Evolutionary conservation across 1,284 basidiomycete genomes (phyloP), one percentile per base, ranked within the genome.

Genomic region (Ganoderma leucocontextum): DNA sequence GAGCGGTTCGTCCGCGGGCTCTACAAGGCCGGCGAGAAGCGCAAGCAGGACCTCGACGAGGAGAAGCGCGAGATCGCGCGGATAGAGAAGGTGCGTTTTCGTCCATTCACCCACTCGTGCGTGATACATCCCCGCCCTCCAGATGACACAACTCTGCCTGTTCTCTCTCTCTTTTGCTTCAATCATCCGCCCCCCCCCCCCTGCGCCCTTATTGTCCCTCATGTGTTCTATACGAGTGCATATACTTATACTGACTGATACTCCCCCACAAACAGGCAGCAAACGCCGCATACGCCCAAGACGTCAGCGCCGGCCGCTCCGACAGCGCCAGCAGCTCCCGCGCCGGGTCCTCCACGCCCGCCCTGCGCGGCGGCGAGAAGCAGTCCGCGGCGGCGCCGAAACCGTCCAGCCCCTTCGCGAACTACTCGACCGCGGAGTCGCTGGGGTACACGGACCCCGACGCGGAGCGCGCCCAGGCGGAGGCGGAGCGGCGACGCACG

Each of bases 11-110:
- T 99, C 64, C 87, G 95, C 53, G 90, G 93, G 53, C 87, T 99
- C 38, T 99, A 99, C 87, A 97, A 97, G 83, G 84, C 90, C n/a
- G 93, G 96, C 5, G 95, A 96, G 82, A 91, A 92, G 82, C 89
- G 90, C 65, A 94, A 95, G 83, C 90, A 92, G 79, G 96, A 98
- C 74, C 85, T 86, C 60, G 94, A 93, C 65, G 92, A 95, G 76
- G 95, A 97, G 81, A 92, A 89, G 74, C 84, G 90, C 70, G 95
- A 98, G 78, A 95, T 99, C 87, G 91, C 85, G 15, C 83, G 90
- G 66, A 92, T 99, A 68, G 95, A 98, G 74, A 88, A 87, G 82
- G 96, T 94, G 69, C 73, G 89, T 78, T 5, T n/a, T 22, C 57
- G 55, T 42, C 59, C 19, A 1, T 19, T 12, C 10, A 19, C 39